Base-by-base conservation (phyloP, 2,329 filamentous ascomycete species). In the Teratosphaeria viscida region DNA sequence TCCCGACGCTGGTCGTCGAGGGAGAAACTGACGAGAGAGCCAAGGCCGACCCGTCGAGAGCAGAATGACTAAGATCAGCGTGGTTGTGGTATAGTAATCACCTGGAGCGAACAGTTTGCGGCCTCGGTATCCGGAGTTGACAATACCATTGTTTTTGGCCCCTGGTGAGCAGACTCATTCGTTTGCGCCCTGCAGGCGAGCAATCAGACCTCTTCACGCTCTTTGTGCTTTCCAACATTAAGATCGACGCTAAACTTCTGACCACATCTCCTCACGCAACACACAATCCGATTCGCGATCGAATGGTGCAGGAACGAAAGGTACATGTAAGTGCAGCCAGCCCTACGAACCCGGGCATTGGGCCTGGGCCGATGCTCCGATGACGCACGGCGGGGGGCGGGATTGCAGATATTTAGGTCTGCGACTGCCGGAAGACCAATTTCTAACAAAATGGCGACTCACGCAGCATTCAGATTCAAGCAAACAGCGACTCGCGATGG, bases 401-500 rank as follows among this genome's bases (percentile, higher is more conserved):
- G n/a, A 43, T 19, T 23, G 35, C 26, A 27, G 19, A 57, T 27
- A 29, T 23, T 47, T 26, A 57, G 26, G 27, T 52, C 37, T 39
- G 54, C 54, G 32, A 43, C 5, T 57, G 39, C 39, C 12, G 16
- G 16, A 26, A n/a, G 39, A 58, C 32, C 27, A 11, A 14, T 32
- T 57, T 26, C 47, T 52, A 54, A 27, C 43, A 57, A 37, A 57
- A 57, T 57, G 56, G 56, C 56, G 37, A 35, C 35, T 43, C 56
- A 47, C 56, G 32, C 47, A 29, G 23, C 37, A 29, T 27, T 29
- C 35, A 57, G 35, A 57, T 43, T 8, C 11, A 57, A 35, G 26
- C 47, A 23, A 35, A 16, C 29, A 49, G 34, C 29, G 26, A 37
- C 5, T 16, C 56, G 26, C 23, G 61, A 73, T 73, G 71, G 79